Evolutionary conservation across 73 alveolate species (phyloP).

Genomic region (Paramecium bursaria): DNA sequence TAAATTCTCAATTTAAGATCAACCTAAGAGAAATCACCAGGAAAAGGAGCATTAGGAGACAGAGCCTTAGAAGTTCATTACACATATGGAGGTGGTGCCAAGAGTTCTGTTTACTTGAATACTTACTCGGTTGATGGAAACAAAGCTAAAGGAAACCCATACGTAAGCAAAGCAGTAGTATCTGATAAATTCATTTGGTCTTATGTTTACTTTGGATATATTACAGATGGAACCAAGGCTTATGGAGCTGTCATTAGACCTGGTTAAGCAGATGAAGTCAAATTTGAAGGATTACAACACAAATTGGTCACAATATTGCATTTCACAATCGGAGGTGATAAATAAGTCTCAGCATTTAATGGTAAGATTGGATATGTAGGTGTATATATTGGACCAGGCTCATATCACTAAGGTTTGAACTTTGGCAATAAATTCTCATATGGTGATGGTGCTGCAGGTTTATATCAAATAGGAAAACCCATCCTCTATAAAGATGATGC

Average conservation of each 20-base stretch:
- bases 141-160: constrained; percentile 27
- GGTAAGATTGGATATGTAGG: constrained; percentile 51
- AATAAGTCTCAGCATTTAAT: constrained; percentile 7
- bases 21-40: neutral
- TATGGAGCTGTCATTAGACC: constrained; percentile 52
- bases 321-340: constrained; percentile 41
- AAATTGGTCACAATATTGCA: neutral
- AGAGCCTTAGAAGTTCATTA: constrained; percentile 32
- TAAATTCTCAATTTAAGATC: constrained; percentile 4
- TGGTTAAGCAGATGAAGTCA: constrained; percentile 4
- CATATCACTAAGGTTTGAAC: neutral
- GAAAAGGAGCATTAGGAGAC: constrained; percentile 50
- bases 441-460: constrained; percentile 10
- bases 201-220: constrained; percentile 52
- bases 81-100: constrained; percentile 25
- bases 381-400: constrained; percentile 5
- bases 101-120: neutral
- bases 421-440: constrained; percentile 7
- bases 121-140: constrained; percentile 20
- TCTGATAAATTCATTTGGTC: constrained; percentile 32
- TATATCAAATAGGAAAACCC: constrained; percentile 37
- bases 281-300: constrained; percentile 21
- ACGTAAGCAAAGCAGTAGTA: too few species aligned
- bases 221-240: constrained; percentile 14
- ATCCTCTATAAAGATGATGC: neutral